A percentile compares a stretch with the other conserved stretches of the same genome.
Evolutionary conservation across 805 yeast genomes (phyloP).

Genomic region (Teunomyces funiuensis): DNA sequence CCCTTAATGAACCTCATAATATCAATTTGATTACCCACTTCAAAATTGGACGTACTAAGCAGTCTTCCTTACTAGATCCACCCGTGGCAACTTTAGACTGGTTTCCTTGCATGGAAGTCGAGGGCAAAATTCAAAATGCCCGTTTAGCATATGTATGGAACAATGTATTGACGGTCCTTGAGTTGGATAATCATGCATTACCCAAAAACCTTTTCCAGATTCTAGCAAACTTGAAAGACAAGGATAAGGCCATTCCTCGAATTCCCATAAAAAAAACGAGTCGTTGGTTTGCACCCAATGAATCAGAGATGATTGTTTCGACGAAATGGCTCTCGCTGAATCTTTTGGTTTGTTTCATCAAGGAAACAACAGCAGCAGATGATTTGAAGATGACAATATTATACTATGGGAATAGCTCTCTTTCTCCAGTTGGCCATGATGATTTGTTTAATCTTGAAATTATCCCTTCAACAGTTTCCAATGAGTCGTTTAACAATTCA

Average conservation of each 20-base stretch:
- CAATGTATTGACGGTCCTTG: slow-evolving; percentile 56
- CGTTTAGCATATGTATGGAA: slow-evolving; percentile 69
- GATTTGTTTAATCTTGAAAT: slow-evolving; percentile 35
- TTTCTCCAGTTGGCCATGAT: slow-evolving; percentile 5
- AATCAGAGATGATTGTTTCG: slow-evolving; percentile 35
- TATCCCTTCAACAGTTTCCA: slow-evolving; percentile 7
- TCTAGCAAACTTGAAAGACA: slow-evolving; percentile 34
- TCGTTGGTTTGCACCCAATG: slow-evolving; percentile 19
- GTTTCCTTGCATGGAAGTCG: slow-evolving; percentile 54
- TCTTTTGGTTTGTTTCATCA: slow-evolving; percentile 24
- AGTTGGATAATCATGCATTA: slow-evolving; percentile 40
- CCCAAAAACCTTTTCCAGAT: slow-evolving; percentile 27
- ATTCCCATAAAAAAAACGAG: slow-evolving; percentile 26
- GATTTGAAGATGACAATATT: slow-evolving; percentile 1
- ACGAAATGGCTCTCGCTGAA: slow-evolving; percentile 53
- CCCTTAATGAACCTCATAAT: slow-evolving; percentile 39
- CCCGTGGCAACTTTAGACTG: slow-evolving; percentile 40
- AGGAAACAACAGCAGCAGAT: slow-evolving; percentile 5
- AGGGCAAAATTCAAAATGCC: slow-evolving; percentile 29
- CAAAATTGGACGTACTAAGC: slow-evolving; percentile 49
- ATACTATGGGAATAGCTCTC: not conserved
- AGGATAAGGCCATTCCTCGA: slow-evolving; percentile 34
- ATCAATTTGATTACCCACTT: slow-evolving; percentile 47
- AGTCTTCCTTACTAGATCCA: not conserved
- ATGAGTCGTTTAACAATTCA: slow-evolving; percentile 13